These are phyloP conservation scores for Dalbergia cultrata DNA, from an alignment of 306 rosid species.

Conservation along the genomic window DNA sequence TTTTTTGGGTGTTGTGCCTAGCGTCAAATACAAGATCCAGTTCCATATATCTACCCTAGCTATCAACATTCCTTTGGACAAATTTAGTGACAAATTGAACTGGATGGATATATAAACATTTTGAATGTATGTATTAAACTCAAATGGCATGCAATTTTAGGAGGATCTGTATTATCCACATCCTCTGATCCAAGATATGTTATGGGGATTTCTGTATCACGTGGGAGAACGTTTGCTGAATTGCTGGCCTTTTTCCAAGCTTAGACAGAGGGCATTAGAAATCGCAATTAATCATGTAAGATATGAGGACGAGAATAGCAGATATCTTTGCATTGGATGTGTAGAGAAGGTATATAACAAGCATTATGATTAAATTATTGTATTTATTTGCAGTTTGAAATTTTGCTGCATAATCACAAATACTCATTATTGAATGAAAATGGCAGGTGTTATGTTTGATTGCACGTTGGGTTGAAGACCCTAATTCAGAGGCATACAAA, in stretches of 20 bases:
- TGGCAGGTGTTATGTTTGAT: conserved; percentile 62
- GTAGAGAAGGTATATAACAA: conserved; percentile 62
- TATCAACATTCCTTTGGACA: neutral
- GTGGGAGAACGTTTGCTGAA: conserved; percentile 63
- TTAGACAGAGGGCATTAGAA: conserved; percentile 67
- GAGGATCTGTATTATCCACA: conserved; percentile 83
- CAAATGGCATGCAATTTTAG: conserved; percentile 44
- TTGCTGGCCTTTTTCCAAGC: conserved; percentile 63
- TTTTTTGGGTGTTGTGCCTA: neutral
- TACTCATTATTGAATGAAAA: conserved; percentile 22
- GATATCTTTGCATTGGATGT: conserved; percentile 75
- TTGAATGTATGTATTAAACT: conserved; percentile 11
- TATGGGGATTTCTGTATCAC: conserved; percentile 74
- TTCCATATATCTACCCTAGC: neutral
- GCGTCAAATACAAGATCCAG: neutral
- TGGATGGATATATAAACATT: neutral
- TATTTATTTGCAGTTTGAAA: neutral
- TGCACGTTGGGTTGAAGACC: conserved; percentile 79
- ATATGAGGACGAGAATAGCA: conserved; percentile 72
- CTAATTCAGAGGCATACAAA: conserved; percentile 72
- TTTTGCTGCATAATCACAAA: neutral
- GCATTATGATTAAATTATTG: neutral
- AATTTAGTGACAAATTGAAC: neutral
- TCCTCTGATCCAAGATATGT: conserved; percentile 70
- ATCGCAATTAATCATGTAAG: conserved; percentile 62